These are phyloP conservation scores for Coleophoma cylindrospora DNA, from an alignment of 2,329 filamentous ascomycete genomes.

Conservation along the genomic window DNA sequence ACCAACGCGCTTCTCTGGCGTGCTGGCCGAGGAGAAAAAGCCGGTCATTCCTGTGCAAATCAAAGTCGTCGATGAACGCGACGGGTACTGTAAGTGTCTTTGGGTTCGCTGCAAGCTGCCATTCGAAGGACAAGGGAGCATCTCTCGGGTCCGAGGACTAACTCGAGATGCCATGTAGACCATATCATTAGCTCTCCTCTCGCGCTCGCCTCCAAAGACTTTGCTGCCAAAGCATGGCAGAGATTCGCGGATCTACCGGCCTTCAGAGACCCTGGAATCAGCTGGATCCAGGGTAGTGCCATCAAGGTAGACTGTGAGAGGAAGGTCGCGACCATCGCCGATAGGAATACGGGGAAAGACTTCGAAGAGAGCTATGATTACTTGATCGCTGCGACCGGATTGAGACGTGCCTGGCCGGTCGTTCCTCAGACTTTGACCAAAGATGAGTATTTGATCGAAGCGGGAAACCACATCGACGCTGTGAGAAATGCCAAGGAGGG, in stretches of 20 bases:
- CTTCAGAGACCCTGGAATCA: conserved; percentile 57
- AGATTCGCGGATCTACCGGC: conserved; percentile 63
- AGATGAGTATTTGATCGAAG: conserved; percentile 60
- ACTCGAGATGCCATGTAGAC: conserved; percentile 37
- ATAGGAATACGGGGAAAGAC: conserved; percentile 37
- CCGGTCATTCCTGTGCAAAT: conserved; percentile 57
- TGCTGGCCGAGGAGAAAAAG: conserved; percentile 19
- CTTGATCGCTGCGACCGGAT: conserved; percentile 66
- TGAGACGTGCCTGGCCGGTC: conserved; percentile 66
- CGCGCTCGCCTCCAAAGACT: conserved; percentile 58
- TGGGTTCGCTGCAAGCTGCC: background rate
- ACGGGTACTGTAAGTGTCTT: conserved; percentile 67
- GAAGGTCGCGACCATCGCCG: conserved; percentile 54
- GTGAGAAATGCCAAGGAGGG: conserved; percentile 48
- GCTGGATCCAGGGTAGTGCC: conserved; percentile 62
- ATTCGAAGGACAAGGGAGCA: background rate
- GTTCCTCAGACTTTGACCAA: conserved; percentile 62
- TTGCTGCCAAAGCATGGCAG: conserved; percentile 65
- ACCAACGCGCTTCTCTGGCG: conserved; percentile 22
- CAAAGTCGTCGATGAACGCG: conserved; percentile 72
- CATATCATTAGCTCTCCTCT: conserved; percentile 74
- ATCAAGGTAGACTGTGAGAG: conserved; percentile 50
- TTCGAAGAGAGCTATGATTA: conserved; percentile 57
- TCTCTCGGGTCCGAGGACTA: too few species aligned
- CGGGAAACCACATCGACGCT: conserved; percentile 51